Conservation (phyloP, 2,329 filamentous ascomycete species). For the Cordyceps militaris region DNA sequence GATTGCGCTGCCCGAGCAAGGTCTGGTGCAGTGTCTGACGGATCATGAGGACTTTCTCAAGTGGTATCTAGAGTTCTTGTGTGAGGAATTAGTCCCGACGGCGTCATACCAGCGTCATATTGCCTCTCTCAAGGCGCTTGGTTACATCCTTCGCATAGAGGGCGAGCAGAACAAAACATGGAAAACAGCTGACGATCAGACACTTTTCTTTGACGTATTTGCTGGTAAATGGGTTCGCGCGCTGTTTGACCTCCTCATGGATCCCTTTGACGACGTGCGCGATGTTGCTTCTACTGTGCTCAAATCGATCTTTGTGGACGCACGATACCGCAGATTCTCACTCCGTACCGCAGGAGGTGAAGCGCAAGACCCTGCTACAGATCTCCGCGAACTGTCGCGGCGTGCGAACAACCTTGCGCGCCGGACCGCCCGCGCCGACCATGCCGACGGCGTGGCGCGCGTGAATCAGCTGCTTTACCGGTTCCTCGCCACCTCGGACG, state of each 20-base stretch:
- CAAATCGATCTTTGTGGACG: conserved; percentile 38
- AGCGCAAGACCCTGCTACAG: conserved; percentile 15
- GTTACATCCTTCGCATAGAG: conserved; percentile 60
- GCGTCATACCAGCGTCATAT: conserved; percentile 88
- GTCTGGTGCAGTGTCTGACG: conserved; percentile 33
- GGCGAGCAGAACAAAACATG: conserved; percentile 44
- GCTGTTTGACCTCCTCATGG: conserved; percentile 72
- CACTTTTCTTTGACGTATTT: conserved; percentile 34
- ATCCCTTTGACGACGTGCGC: conserved; percentile 90
- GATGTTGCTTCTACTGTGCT: conserved; percentile 47
- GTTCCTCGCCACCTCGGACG: conserved; percentile 39
- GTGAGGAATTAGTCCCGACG: conserved; percentile 67
- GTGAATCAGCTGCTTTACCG: conserved; percentile 63
- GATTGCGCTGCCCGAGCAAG: conserved; percentile 30
- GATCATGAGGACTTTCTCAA: conserved; percentile 58
- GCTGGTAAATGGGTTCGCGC: conserved; percentile 50
- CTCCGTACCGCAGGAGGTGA: not conserved
- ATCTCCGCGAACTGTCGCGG: conserved; percentile 41
- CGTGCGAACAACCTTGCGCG: conserved; percentile 54
- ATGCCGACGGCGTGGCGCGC: conserved; percentile 84
- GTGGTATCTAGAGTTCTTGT: conserved; percentile 69
- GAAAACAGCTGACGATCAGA: conserved; percentile 33
- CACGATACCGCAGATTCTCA: conserved; percentile 22
- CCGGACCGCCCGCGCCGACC: conserved; percentile 75
- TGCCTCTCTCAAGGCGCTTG: conserved; percentile 65